Evolutionary conservation across 164 flowering plant genomes (phyloP).

Genomic region (Vitis cinerea): DNA sequence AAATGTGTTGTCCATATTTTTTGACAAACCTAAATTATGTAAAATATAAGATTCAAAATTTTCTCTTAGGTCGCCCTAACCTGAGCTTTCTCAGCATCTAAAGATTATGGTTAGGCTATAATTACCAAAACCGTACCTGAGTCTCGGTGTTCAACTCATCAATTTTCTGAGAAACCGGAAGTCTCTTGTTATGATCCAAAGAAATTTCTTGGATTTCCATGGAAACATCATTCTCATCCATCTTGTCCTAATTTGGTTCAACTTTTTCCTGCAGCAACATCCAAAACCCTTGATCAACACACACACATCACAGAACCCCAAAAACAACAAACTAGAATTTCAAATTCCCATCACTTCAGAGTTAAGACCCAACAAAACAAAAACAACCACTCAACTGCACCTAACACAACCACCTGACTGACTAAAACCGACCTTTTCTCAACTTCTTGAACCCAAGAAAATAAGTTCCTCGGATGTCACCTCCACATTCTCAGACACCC

Average conservation of each 20-base stretch:
- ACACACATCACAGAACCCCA: background rate
- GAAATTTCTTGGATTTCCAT: slow-evolving; percentile 24
- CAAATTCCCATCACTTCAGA: no score
- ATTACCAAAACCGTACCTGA: slow-evolving; percentile 33
- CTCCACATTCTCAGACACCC: no score
- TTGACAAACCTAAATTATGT: no score
- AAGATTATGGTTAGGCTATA: background rate
- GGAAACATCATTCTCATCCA: slow-evolving; percentile 20
- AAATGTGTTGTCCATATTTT: no score
- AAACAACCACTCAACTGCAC: no score
- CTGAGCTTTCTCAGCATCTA: background rate
- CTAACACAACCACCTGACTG: no score
- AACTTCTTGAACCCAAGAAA: no score
- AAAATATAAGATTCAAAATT: no score
- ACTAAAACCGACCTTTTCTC: no score
- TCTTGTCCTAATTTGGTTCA: slow-evolving; percentile 13
- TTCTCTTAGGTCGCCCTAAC: no score
- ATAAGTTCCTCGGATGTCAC: no score
- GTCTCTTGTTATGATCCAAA: slow-evolving; percentile 31
- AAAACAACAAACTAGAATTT: background rate
- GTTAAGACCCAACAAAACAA: no score
- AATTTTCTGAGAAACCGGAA: slow-evolving; percentile 46
- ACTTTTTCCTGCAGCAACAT: slow-evolving; percentile 19
- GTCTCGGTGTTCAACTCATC: slow-evolving; percentile 38
- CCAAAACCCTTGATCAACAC: background rate